Evolutionary conservation across 2,329 filamentous ascomycete genomes (phyloP), one percentile per base, ranked within the genome.

Genomic region (Alternaria sp.): DNA sequence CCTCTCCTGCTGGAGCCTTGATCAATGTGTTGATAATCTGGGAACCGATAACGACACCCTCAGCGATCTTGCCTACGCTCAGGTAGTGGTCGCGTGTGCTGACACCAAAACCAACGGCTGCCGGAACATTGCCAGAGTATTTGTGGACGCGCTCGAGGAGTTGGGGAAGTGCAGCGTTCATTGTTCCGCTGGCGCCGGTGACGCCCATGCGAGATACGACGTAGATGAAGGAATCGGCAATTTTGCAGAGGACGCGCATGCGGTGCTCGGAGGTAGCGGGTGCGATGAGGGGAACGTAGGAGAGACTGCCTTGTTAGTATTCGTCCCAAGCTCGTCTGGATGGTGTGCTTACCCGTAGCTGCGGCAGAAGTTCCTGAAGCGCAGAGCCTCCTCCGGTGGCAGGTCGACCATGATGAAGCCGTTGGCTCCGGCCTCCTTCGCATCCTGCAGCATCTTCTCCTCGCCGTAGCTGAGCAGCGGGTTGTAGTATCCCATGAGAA

Each of bases 401-500:
- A 99, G 82, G 79, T 99, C 95, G 60, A 97, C 95, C 77, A 98
- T 90, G 75, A 99, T 97, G 83, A 98, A 98, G 62, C 96, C 95
- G 82, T 97, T 97, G 78, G 97, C 89, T 25, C 94, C 93, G 3
- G 93, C 91, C 58, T 89, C 88, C 78, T 91, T 90, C 80, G 93
- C 93, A 80, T 98, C 94, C 72, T 89, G 86, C 58, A 99, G 85
- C 81, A 98, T 89, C 64, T 87, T 88, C 83, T 97, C 93, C 83
- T 99, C 96, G 57, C 96, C 96, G 79, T 98, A 99, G 75, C 91
- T 93, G 65, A 98, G 85, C 65, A 98, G 86, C 1, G 96, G 96
- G 84, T 99, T 99, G 84, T 97, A 99, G 87, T 99, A 99, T 74
- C 96, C 96, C 96, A 99, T 99, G 69, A 99, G 87, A 77, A 99